Percentiles rank a stretch among this genome's conserved stretches.
Conservation (phyloP, 306 rosid genomes). For the Acacia crassicarpa region DNA sequence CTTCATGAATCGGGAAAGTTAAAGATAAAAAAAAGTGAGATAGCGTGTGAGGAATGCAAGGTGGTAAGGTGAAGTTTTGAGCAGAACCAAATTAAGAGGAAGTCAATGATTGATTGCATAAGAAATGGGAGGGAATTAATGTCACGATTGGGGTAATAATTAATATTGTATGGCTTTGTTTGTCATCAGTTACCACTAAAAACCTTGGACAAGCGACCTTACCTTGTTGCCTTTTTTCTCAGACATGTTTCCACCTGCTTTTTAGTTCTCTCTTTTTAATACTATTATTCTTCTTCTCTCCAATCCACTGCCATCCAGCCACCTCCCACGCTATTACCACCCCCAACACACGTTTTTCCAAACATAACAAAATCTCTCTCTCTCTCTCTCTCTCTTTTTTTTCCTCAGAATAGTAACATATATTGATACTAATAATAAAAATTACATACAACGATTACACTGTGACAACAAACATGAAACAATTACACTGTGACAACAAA, state of each 20-base stretch:
- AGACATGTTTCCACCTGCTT: background rate
- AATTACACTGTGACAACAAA: no score
- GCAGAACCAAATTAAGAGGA: constrained; percentile 28
- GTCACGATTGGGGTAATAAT: constrained; percentile 28
- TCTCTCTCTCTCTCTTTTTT: no score
- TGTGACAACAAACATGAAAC: no score
- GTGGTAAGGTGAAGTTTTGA: constrained; percentile 32
- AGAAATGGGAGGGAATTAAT: constrained; percentile 42
- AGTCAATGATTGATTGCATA: constrained; percentile 44
- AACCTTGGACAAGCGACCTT: constrained; percentile 1
- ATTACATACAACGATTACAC: no score
- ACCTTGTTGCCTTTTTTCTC: background rate
- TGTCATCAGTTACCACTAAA: constrained; percentile 20
- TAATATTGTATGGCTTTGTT: constrained; percentile 33
- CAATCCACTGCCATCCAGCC: background rate
- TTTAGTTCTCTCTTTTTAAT: background rate
- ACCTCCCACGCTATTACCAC: background rate
- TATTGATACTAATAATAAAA: no score
- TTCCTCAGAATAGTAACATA: no score
- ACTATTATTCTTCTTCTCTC: background rate
- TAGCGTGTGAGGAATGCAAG: background rate
- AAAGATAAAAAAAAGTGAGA: background rate
- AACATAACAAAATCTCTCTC: no score
- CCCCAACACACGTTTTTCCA: background rate
- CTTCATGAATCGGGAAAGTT: background rate